phyloP scores from a whole-genome alignment of 2,329 filamentous ascomycete genomes.

The Eutypa lata region DNA sequence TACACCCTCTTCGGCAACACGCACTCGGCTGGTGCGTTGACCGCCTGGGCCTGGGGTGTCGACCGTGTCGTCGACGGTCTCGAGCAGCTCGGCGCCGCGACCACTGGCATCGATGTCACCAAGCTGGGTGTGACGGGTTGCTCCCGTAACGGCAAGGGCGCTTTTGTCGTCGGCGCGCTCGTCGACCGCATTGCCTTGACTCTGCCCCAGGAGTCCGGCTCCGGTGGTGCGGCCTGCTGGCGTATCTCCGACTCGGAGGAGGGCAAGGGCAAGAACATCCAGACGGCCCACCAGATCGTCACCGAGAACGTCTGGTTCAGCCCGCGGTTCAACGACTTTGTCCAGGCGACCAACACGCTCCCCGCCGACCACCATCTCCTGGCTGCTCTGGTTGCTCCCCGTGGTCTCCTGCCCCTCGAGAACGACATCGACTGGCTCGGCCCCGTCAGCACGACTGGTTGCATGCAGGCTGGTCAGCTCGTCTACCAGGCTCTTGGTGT shows the following conservation, averaged over 20 bases:
- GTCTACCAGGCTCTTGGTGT: constrained; percentile 54
- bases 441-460: constrained; percentile 52
- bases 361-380: constrained; percentile 59
- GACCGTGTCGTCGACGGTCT: constrained; percentile 58
- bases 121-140: constrained; percentile 59
- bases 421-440: constrained; percentile 60
- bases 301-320: constrained; percentile 64
- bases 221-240: constrained; percentile 61
- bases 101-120: constrained; percentile 46
- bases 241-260: constrained; percentile 51
- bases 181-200: constrained; percentile 58
- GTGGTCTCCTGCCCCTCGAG: constrained; percentile 53
- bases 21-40: constrained; percentile 55
- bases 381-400: constrained; percentile 53
- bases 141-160: constrained; percentile 63
- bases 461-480: constrained; percentile 52
- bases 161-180: constrained; percentile 58
- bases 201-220: constrained; percentile 60
- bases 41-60: constrained; percentile 63
- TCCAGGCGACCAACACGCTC: constrained; percentile 41
- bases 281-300: constrained; percentile 57
- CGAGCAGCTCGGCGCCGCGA: constrained; percentile 43
- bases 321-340: constrained; percentile 49
- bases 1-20: constrained; percentile 55
- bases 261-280: constrained; percentile 52